Evolutionary conservation across 2,329 filamentous ascomycete genomes (phyloP).

Genomic region (Talaromyces sp.): DNA sequence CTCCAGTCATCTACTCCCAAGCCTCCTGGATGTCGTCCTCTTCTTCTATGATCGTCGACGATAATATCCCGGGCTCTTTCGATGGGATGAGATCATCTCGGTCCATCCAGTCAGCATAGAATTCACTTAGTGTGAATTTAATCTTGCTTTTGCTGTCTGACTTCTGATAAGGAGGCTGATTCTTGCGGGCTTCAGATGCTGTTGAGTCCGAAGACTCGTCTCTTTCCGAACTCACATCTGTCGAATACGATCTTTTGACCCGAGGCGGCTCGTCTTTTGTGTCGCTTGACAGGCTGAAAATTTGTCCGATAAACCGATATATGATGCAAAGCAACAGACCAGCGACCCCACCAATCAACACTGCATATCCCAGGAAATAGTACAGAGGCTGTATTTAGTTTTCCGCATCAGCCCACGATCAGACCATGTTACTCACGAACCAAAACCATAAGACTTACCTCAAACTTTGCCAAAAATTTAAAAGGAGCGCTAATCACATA

Average conservation of each 20-base stretch:
- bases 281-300: constrained; percentile 22
- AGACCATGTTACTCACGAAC: not conserved
- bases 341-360: constrained; percentile 62
- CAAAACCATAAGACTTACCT: constrained; percentile 32
- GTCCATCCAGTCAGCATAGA: constrained; percentile 17
- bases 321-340: constrained; percentile 59
- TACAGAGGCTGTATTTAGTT: constrained; percentile 36
- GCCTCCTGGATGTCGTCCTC: constrained; percentile 56
- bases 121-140: constrained; percentile 10
- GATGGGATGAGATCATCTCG: constrained; percentile 14
- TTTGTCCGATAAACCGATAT: constrained; percentile 54
- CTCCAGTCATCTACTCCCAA: constrained; percentile 3
- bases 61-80: constrained; percentile 50
- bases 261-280: constrained; percentile 31
- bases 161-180: not conserved
- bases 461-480: constrained; percentile 51
- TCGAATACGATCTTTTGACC: not conserved
- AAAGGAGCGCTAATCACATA: constrained; percentile 49
- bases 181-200: not conserved
- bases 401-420: constrained; percentile 2
- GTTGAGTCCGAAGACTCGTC: not conserved
- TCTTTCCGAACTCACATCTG: not conserved
- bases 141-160: not conserved
- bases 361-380: constrained; percentile 63
- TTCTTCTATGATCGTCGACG: constrained; percentile 70